Evolutionary conservation across 2,329 filamentous ascomycete species (phyloP), one percentile per base, ranked within the genome.

Genomic region (Cryphonectria nitschkei): DNA sequence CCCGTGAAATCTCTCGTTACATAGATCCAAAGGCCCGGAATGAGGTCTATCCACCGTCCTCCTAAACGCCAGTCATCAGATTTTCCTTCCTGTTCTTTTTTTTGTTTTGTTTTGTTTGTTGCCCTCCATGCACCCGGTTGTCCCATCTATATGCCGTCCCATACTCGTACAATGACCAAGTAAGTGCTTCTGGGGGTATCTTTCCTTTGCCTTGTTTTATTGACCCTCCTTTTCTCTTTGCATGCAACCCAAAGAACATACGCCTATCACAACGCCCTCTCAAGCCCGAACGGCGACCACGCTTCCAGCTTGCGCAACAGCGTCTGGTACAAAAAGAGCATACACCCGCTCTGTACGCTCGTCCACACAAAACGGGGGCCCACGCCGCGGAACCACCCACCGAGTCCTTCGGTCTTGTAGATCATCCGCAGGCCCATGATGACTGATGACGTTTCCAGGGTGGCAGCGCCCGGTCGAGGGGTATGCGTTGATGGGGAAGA

Each of bases 361-460:
- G 96, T 99, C 96, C 96, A 99, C 19, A 98, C 93, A 70, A 92
- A 92, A 68, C 96, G 89, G 1, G 96, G 96, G 0, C 95, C 95
- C 1, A 99, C 95, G 37, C 96, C 96, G 70, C 96, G 89, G 82
- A 99, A 99, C 90, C 94, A 97, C 1, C 96, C 97, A 2, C 88
- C 88, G 22, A 98, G 76, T 1, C 96, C 96, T 81, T 99, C 96
- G 7, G 92, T 93, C 75, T 88, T 90, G 82, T 98, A 99, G 76
- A 99, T 97, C 74, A 97, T 87, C 75, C 87, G 90, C 52, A 99
- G 82, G 1, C 95, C 96, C 2, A 89, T 94, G 68, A 95, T 85
- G 65, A 98, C 92, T 0, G 95, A 98, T 1, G 94, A 96, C 0
- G 97, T 98, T 76, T 97, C 90, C 34, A 99, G 87, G 16, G 90